Base-by-base conservation (phyloP, 495 filamentous ascomycete genomes). In the Apiosordaria backusii region DNA sequence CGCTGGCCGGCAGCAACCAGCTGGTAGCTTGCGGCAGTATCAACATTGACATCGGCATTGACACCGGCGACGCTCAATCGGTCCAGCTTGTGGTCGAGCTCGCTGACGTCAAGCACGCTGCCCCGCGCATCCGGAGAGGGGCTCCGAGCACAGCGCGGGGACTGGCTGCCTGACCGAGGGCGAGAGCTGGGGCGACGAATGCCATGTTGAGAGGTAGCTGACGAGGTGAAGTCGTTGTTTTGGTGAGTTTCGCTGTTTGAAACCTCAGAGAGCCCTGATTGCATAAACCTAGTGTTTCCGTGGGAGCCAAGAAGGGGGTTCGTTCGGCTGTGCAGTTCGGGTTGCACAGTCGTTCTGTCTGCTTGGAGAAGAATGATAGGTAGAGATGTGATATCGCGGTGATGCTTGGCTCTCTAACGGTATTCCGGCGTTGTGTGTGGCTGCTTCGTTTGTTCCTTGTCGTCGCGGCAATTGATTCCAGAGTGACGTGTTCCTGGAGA, bases 231-330 rank as follows among this genome's bases (percentile, higher is more conserved):
- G 69, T 74, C 76, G 72, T 75, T 19, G 54, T 45, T 76, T 76
- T 77, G 79, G 65, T 78, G 75, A 70, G 75, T 74, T 68, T 77
- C 79, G 72, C 81, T 83, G 81, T 84, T 84, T 74, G 83, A 82
- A 82, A 81, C 81, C 77, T 87, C 83, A 76, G 82, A 79, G 72
- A 84, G 83, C 87, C 89, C 89, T 86, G 89, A 80, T 88, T 94
- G 92, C 93, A 97, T 97, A 96, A 88, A 97, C 81, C 80, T 45
- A 45, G 35, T 45, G n/a, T 75, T 76, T 77, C 78, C 79, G 67
- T 68, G 66, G 72, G 75, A 77, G 71, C 78, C 69, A 63, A 71
- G 73, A 70, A n/a, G 65, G 63, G 61, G 64, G 45, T 68, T 63
- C 57, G 71, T 76, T 77, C 77, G 89, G 92, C 91, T 90, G 91